These are phyloP conservation scores for Podospora pseudopauciseta DNA, from an alignment of 495 filamentous ascomycete genomes.

Conservation along the genomic window DNA sequence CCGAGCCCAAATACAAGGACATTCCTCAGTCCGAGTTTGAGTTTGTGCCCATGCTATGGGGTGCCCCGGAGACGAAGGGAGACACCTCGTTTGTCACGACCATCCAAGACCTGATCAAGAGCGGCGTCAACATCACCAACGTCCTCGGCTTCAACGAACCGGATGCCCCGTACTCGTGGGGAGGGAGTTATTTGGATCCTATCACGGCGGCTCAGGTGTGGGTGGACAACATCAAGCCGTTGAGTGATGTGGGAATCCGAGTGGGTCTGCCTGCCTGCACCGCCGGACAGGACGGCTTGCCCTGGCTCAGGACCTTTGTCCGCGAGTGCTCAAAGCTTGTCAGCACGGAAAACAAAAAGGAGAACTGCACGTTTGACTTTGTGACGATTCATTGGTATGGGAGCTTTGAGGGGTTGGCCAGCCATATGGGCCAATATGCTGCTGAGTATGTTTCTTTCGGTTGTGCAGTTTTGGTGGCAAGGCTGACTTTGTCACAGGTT, in stretches of 20 bases:
- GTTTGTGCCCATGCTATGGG: slow-evolving; percentile 84
- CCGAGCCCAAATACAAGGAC: slow-evolving; percentile 47
- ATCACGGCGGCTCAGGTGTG: slow-evolving; percentile 59
- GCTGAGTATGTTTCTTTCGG: slow-evolving; percentile 38
- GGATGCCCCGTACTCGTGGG: slow-evolving; percentile 48
- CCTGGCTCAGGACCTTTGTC: slow-evolving; percentile 63
- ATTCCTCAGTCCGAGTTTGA: slow-evolving; percentile 49
- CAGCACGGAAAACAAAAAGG: slow-evolving; percentile 31
- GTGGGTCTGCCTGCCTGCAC: slow-evolving; percentile 59
- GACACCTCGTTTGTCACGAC: slow-evolving; percentile 54
- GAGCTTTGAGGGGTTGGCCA: slow-evolving; percentile 67
- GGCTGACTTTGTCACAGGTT: slow-evolving; percentile 37
- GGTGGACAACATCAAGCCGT: slow-evolving; percentile 63
- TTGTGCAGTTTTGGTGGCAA: not conserved
- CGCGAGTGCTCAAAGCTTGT: slow-evolving; percentile 45
- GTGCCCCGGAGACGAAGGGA: slow-evolving; percentile 40
- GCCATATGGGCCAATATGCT: slow-evolving; percentile 60
- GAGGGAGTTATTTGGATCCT: slow-evolving; percentile 58
- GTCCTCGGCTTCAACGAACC: slow-evolving; percentile 76
- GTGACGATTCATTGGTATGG: slow-evolving; percentile 76
- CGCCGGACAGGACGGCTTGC: slow-evolving; percentile 50
- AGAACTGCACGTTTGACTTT: slow-evolving; percentile 66
- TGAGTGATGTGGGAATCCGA: slow-evolving; percentile 54
- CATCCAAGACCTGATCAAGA: slow-evolving; percentile 47
- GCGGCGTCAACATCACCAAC: slow-evolving; percentile 57